Evolutionary conservation across 345 rosid species (phyloP).

Genomic region (Acer yangbiense): DNA sequence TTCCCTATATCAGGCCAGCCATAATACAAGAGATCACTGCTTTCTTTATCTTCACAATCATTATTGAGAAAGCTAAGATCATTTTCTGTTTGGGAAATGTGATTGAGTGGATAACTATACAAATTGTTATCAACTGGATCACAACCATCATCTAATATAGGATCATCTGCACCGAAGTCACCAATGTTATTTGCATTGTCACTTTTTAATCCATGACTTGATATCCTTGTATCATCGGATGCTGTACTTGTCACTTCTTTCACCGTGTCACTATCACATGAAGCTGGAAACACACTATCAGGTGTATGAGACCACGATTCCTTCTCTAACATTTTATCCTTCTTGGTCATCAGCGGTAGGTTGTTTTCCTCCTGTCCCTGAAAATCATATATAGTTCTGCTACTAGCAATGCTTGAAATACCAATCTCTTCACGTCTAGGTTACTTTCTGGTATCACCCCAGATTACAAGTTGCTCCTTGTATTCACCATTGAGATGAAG

Average conservation of each 20-base stretch:
- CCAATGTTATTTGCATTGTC: slow-evolving; percentile 32
- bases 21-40: slow-evolving; percentile 59
- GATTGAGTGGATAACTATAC: slow-evolving; percentile 54
- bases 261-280: slow-evolving; percentile 39
- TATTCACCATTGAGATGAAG: slow-evolving; percentile 48
- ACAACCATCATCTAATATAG: slow-evolving; percentile 45
- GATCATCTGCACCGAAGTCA: slow-evolving; percentile 45
- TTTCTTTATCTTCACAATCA: slow-evolving; percentile 58
- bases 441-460: slow-evolving; percentile 46
- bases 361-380: slow-evolving; percentile 37
- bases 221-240: slow-evolving; percentile 44
- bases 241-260: slow-evolving; percentile 43
- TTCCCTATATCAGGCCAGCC: slow-evolving; percentile 86
- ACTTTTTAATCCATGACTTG: slow-evolving; percentile 44
- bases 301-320: slow-evolving; percentile 51
- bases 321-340: slow-evolving; percentile 58
- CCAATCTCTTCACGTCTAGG: slow-evolving; percentile 43
- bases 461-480: slow-evolving; percentile 40
- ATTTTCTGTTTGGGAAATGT: slow-evolving; percentile 47
- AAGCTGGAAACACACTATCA: slow-evolving; percentile 40
- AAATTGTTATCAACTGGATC: slow-evolving; percentile 36
- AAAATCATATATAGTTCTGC: slow-evolving; percentile 31
- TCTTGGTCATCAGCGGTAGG: slow-evolving; percentile 27
- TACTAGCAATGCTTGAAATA: slow-evolving; percentile 34
- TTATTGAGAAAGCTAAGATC: slow-evolving; percentile 60